These are phyloP conservation scores for Grosmannia penicillata DNA, from an alignment of 2,329 filamentous ascomycete species.

Conservation along the genomic window DNA sequence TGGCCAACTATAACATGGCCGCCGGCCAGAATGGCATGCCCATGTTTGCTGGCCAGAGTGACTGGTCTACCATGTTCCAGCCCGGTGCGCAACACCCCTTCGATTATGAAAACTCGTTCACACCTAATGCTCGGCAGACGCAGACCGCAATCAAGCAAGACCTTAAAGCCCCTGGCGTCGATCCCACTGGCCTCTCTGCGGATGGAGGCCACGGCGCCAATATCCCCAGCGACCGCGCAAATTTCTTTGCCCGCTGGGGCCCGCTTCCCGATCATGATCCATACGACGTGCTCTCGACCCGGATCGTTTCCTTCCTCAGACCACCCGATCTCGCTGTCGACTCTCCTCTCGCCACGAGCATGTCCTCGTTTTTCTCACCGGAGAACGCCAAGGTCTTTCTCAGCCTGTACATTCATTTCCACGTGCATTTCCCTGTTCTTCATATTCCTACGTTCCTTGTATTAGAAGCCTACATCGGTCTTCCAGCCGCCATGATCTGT, in stretches of 20 bases:
- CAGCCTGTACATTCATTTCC: slow-evolving; percentile 56
- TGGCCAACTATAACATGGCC: slow-evolving; percentile 49
- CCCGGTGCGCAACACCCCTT: slow-evolving; percentile 53
- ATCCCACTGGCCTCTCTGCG: slow-evolving; percentile 28
- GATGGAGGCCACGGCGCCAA: slow-evolving; percentile 9
- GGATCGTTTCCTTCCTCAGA: slow-evolving; percentile 41
- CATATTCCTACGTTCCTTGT: slow-evolving; percentile 59
- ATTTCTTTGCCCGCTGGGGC: slow-evolving; percentile 36
- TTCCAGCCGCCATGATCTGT: slow-evolving; percentile 56
- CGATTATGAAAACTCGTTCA: slow-evolving; percentile 31
- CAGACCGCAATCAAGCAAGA: slow-evolving; percentile 57
- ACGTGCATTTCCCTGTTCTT: slow-evolving; percentile 58
- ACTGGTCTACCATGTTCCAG: slow-evolving; percentile 71
- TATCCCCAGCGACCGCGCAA: slow-evolving; percentile 24
- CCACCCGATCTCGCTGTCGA: slow-evolving; percentile 40
- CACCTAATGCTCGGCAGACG: slow-evolving; percentile 52
- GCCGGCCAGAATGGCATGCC: slow-evolving; percentile 48
- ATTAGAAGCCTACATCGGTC: slow-evolving; percentile 47
- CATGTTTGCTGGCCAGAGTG: slow-evolving; percentile 47
- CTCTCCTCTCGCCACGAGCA: slow-evolving; percentile 30
- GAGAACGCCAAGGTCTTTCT: slow-evolving; percentile 59
- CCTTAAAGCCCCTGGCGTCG: slow-evolving; percentile 39
- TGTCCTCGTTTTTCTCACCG: slow-evolving; percentile 48
- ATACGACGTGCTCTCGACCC: slow-evolving; percentile 34
- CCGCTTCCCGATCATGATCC: slow-evolving; percentile 31